Evolutionary conservation across 2,329 filamentous ascomycete genomes (phyloP).

Genomic region (Apiospora kogelbergensis): DNA sequence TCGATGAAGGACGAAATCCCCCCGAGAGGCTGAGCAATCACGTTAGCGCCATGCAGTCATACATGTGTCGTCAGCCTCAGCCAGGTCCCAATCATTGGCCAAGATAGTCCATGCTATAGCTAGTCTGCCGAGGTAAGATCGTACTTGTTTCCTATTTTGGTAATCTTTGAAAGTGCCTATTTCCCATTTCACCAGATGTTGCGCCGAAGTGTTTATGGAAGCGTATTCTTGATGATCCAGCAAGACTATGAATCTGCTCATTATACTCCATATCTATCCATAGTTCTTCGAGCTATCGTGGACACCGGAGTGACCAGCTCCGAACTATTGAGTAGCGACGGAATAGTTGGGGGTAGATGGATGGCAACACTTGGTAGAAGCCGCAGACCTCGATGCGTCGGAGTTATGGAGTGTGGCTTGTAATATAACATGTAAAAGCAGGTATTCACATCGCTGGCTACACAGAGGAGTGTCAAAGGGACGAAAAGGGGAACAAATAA

Average conservation of each 20-base stretch:
- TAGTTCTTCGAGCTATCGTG: not conserved
- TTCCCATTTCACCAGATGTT: no score
- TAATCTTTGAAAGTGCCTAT: not conserved
- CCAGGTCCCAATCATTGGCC: not conserved
- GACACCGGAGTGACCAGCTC: not conserved
- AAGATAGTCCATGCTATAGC: not conserved
- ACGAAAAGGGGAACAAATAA: no score
- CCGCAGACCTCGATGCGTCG: no score
- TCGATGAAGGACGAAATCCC: not conserved
- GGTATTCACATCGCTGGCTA: no score
- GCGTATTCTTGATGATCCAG: not conserved
- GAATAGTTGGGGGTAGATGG: not conserved
- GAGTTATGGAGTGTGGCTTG: no score
- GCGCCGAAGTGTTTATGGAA: not conserved
- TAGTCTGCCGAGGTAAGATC: not conserved
- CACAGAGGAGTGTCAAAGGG: no score
- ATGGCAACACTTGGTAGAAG: no score
- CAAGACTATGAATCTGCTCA: no score
- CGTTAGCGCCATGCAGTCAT: not conserved
- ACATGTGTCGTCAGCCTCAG: not conserved
- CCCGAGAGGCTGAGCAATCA: not conserved
- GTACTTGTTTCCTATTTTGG: not conserved
- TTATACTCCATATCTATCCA: not conserved
- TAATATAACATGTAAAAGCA: no score
- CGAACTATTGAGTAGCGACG: not conserved